Evolutionary conservation across 129 eudicot genomes (phyloP).

Genomic region (Flaveria ramosissima): DNA sequence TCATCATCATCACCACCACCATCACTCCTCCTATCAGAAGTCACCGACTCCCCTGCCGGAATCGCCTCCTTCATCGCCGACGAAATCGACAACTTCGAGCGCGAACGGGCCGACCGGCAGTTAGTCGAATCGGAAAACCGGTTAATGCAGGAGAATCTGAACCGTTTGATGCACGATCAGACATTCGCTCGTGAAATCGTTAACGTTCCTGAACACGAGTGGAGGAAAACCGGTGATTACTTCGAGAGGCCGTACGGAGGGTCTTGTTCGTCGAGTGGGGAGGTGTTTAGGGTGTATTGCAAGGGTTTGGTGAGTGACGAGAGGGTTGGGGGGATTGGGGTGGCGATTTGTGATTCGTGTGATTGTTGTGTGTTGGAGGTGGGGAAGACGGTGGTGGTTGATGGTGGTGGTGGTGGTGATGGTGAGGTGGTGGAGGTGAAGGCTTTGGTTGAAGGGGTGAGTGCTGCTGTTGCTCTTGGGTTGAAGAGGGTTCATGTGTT

Average conservation of each 20-base stretch:
- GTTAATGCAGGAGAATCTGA: conserved; percentile 36
- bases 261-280: conserved; percentile 24
- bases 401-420: conserved; percentile 8
- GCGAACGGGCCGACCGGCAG: conserved; percentile 36
- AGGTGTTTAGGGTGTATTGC: conserved; percentile 51
- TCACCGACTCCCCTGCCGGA: conserved; percentile 23
- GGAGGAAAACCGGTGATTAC: conserved; percentile 51
- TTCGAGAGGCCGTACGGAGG: conserved; percentile 47
- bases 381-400: conserved; percentile 41
- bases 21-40: conserved; percentile 19
- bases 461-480: conserved; percentile 47
- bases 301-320: conserved; percentile 56
- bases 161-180: conserved; percentile 66
- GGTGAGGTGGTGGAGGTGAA: conserved; percentile 41
- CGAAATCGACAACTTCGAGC: conserved; percentile 50
- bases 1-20: conserved; percentile 19
- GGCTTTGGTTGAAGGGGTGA: conserved; percentile 64
- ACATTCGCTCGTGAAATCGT: conserved; percentile 52
- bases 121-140: conserved; percentile 32
- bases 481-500: conserved; percentile 45
- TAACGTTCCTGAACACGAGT: conserved; percentile 51
- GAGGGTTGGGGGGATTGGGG: conserved; percentile 52
- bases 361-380: conserved; percentile 47
- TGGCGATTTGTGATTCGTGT: conserved; percentile 50
- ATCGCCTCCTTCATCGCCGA: conserved; percentile 36